Evolutionary conservation across 2,329 filamentous ascomycete species (phyloP), one percentile per base, ranked within the genome.

Genomic region (Diaporthe capsici): DNA sequence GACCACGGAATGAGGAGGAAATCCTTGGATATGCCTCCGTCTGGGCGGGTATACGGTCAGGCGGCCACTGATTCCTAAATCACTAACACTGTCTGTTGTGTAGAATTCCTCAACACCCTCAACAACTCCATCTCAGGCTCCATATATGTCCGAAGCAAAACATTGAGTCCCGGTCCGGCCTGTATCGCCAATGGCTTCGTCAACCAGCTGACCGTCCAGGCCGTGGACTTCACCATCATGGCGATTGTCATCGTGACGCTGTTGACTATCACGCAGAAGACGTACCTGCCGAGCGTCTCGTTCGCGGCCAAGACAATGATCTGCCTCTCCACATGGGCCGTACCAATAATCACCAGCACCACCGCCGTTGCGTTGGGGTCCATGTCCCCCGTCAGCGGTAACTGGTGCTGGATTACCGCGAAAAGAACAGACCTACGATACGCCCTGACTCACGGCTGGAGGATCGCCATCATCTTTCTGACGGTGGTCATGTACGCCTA

Each of bases 351-450:
- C 15, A 86, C 85, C 2, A 83, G 84, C 78, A 78, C 78, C 71
- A 80, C 79, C 9, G 81, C 80, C 42, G 79, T 82, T 28, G 81
- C 53, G 9, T 78, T 82, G 77, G 74, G 80, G 20, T 76, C 79
- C 6, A 82, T 84, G 72, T 81, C 80, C 2, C 84, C 82, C 10
- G 83, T 87, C 1, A 85, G 85, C 31, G 72, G 63, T 15, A 74
- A 88, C 72, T 88, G 86, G 86, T 88, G 86, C 79, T 88, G 86
- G 86, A 87, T 88, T 74, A 80, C 82, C 17, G 76, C 80, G 13
- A 77, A 81, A 3, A 79, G 83, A 20, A 78, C 81, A 31, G 83
- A 83, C 22, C 80, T 87, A 17, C 83, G 86, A 42, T 88, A 88
- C 75, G 82, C 80, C 3, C 80, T 88, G 68, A 85, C 84, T 0